Conservation (phyloP, 2,329 filamentous ascomycete genomes). For the Pseudogymnoascus sp. region DNA sequence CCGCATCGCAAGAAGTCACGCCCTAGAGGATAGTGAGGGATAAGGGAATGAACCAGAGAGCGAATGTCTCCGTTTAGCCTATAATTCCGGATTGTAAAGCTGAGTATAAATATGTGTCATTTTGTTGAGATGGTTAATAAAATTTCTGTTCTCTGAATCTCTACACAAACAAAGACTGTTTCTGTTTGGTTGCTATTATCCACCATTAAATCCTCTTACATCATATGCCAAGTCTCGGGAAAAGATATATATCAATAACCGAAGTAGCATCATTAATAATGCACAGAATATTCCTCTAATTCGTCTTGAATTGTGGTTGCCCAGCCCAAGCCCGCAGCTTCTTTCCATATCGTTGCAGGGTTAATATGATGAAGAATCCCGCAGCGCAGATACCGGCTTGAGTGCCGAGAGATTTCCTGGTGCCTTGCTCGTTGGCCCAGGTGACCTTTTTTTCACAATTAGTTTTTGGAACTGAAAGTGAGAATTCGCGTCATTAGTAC, state of each 20-base stretch:
- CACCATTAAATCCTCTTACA: neutral
- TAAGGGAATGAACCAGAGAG: too few relatives aligned
- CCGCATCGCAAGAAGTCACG: too few relatives aligned
- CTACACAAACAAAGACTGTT: neutral
- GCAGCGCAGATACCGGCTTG: constrained; percentile 37
- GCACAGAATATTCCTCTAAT: constrained; percentile 3
- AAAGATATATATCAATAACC: neutral
- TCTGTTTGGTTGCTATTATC: neutral
- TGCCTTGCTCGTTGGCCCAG: constrained; percentile 40
- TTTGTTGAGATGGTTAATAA: neutral
- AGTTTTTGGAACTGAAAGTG: neutral
- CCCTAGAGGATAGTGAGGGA: too few relatives aligned
- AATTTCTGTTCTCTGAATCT: neutral
- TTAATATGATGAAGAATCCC: constrained; percentile 32
- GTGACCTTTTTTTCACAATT: constrained; percentile 26
- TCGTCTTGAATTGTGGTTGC: constrained; percentile 29
- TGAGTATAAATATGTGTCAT: neutral
- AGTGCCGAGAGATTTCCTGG: constrained; percentile 39
- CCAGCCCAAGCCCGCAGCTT: constrained; percentile 31
- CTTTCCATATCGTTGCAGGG: constrained; percentile 34
- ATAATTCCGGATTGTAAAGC: too few relatives aligned
- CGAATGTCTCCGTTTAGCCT: too few relatives aligned
- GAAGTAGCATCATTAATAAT: neutral
- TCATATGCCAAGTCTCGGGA: neutral
- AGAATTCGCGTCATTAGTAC: neutral